Base-by-base conservation (phyloP, 1,284 basidiomycete genomes). In the Microbotryum lychnidis-dioicae region DNA sequence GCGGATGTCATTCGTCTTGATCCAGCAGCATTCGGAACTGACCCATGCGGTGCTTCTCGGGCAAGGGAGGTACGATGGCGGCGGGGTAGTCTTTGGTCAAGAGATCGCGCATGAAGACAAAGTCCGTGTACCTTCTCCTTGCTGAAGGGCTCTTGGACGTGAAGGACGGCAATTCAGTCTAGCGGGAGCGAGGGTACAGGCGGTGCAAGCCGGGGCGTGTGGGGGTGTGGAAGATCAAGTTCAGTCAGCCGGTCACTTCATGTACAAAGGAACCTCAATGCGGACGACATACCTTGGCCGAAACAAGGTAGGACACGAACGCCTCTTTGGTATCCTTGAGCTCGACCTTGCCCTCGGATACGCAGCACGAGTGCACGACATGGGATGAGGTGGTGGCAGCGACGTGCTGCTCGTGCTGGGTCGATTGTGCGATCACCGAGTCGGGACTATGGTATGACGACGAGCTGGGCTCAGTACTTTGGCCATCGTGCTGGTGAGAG, bases 21-120 rank as follows among this genome's bases (percentile, higher is more conserved):
- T 33, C 12, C 37, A 42, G 31, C 31, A 52, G 21, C 42, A 10
- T 14, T 16, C 14, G 31, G 42, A 27, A 79, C 86, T 63, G 68
- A 96, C 91, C 91, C 73, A 97, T 77, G 59, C 96, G 82, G 74
- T 97, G 94, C 77, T 98, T 98, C 76, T 93, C 93, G 5, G 94
- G 96, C 55, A 99, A 80, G 7, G 91, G 90, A 27, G 94, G 92
- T 0, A 98, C 89, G 23, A 98, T 90, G 71, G 91, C 94, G 60
- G 94, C 96, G 4, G 92, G 92, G 73, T 97, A 99, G 76, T 93
- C 87, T 77, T 86, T 86, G 23, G 84, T 82, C 42, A 99, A 83
- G 71, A 96, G 84, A 56, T 96, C 86, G 64, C 89, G 81, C 45
- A 99, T 79, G 75, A 98, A 98, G 45, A 89, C 87, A 76, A 99